Base-by-base conservation (phyloP, 2,329 filamentous ascomycete genomes). In the Raffaelea ambrosiae region DNA sequence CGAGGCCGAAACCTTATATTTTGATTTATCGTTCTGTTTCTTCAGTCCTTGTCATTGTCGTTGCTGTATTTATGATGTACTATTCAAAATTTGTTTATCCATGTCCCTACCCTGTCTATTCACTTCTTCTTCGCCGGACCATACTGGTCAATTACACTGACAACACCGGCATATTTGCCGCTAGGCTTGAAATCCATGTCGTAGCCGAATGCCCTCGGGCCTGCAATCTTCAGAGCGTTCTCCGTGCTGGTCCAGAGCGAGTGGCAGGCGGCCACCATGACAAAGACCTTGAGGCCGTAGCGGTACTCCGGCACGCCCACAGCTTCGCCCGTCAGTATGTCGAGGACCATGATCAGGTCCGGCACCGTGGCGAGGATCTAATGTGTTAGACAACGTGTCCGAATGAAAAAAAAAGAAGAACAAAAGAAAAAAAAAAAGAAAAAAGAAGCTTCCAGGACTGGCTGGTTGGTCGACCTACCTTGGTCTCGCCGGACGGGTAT, bases 251-350 rank as follows among this genome's bases (percentile, higher is more conserved):
- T 76, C 74, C 76, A 80, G 36, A 70, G 63, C 7, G 73, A 72
- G 40, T 72, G 75, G 48, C 72, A 74, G 1, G 73, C 72, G 23
- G 79, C 74, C 0, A 71, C 76, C 40, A 80, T 58, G 0, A 79
- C 73, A 0, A 68, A 66, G 1, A 77, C 74, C 39, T 70, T 59
- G 41, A 73, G 61, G 1, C 74, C 74, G 51, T 77, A 79, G 42
- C 71, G 65, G 59, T 73, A 77, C 55, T 79, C 74, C 2, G 73
- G 74, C 38, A 74, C 71, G 3, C 74, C 74, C 7, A 78, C 62
- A 1, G 68, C 69, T 50, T 68, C 66, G 4, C 72, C 71, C 38
- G 69, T 71, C 31, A 67, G 66, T 21, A 67, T 63, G 54, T 76
- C 73, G 14, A 74, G 61, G 3, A 74, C 64, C 13, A 67, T 64